A percentile compares a stretch with the other conserved stretches of the same genome.
Conservation (phyloP, 2,329 filamentous ascomycete genomes). For the Xenoacremonium recifei region DNA sequence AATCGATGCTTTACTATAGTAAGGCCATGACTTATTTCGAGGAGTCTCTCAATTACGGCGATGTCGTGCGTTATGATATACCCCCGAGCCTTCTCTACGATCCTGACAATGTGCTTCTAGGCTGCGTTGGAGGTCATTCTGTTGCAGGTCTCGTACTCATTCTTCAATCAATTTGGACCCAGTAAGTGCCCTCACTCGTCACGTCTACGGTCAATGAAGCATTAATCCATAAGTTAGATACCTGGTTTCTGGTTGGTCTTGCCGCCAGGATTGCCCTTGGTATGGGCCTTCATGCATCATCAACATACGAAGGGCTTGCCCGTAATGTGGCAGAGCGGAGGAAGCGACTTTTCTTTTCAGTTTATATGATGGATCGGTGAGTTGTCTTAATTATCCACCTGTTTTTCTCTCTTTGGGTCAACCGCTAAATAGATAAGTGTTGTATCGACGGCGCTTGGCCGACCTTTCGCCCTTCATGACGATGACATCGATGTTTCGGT, state of each 20-base stretch:
- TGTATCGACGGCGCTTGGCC: slow-evolving; percentile 42
- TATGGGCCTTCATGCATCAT: slow-evolving; percentile 39
- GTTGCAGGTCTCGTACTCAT: slow-evolving; percentile 47
- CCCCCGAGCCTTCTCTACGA: neutral
- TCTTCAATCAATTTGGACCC: slow-evolving; percentile 46
- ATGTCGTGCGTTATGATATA: slow-evolving; percentile 31
- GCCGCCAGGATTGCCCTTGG: slow-evolving; percentile 43
- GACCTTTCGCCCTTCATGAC: slow-evolving; percentile 45
- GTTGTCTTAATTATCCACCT: neutral
- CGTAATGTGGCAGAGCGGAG: slow-evolving; percentile 33
- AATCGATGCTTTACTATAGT: slow-evolving; percentile 41
- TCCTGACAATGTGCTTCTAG: slow-evolving; percentile 15
- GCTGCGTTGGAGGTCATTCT: slow-evolving; percentile 42
- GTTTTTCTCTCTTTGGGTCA: neutral
- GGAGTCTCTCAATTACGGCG: slow-evolving; percentile 33
- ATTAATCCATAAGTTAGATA: slow-evolving; percentile 28
- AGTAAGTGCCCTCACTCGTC: slow-evolving; percentile 30
- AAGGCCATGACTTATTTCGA: slow-evolving; percentile 43
- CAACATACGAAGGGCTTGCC: slow-evolving; percentile 33
- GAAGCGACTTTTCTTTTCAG: slow-evolving; percentile 44
- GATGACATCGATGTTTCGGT: slow-evolving; percentile 43
- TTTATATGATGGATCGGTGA: slow-evolving; percentile 49
- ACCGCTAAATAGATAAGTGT: slow-evolving; percentile 27
- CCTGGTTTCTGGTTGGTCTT: slow-evolving; percentile 45
- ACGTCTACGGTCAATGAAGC: no score